Evolutionary conservation across 2,329 filamentous ascomycete species (phyloP).

Genomic region (Knoxdaviesia proteae): DNA sequence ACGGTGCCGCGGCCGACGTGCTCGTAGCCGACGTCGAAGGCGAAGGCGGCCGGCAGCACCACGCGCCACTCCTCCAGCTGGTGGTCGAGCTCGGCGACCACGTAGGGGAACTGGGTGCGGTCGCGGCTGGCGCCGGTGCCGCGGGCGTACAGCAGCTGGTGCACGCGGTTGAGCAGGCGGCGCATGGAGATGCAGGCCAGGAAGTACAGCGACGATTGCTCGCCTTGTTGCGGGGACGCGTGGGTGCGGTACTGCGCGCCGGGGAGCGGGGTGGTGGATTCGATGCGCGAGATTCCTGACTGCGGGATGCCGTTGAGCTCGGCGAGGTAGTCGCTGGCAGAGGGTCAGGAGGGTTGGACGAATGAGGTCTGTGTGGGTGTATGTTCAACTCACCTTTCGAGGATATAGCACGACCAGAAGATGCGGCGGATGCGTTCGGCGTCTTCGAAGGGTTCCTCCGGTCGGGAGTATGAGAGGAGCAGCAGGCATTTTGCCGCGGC

Average conservation of each 20-base stretch:
- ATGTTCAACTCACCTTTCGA: slow-evolving; percentile 20
- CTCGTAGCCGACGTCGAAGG: slow-evolving; percentile 15
- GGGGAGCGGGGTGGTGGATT: slow-evolving; percentile 26
- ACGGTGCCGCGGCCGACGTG: slow-evolving; percentile 6
- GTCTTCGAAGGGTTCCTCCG: slow-evolving; percentile 15
- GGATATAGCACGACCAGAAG: slow-evolving; percentile 33
- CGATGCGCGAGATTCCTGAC: slow-evolving; percentile 27
- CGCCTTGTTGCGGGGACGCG: slow-evolving; percentile 14
- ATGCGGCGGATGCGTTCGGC: slow-evolving; percentile 26
- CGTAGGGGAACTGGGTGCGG: slow-evolving; percentile 21
- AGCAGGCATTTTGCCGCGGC: slow-evolving; percentile 27
- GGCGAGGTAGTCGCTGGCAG: slow-evolving; percentile 25
- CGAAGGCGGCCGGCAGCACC: slow-evolving; percentile 20
- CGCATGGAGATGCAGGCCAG: slow-evolving; percentile 31
- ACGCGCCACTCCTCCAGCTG: slow-evolving; percentile 28
- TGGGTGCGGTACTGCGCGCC: slow-evolving; percentile 23
- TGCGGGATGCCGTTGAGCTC: slow-evolving; percentile 28
- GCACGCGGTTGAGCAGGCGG: slow-evolving; percentile 23
- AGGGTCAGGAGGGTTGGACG: neutral
- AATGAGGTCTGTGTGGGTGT: neutral
- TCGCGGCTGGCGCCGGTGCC: slow-evolving; percentile 22
- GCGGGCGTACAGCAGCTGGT: slow-evolving; percentile 26
- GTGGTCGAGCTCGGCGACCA: slow-evolving; percentile 25
- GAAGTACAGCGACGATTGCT: slow-evolving; percentile 29
- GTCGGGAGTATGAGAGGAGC: slow-evolving; percentile 21